Conservation (phyloP, 129 eudicot species). For the Heracleum sosnowskyi region DNA sequence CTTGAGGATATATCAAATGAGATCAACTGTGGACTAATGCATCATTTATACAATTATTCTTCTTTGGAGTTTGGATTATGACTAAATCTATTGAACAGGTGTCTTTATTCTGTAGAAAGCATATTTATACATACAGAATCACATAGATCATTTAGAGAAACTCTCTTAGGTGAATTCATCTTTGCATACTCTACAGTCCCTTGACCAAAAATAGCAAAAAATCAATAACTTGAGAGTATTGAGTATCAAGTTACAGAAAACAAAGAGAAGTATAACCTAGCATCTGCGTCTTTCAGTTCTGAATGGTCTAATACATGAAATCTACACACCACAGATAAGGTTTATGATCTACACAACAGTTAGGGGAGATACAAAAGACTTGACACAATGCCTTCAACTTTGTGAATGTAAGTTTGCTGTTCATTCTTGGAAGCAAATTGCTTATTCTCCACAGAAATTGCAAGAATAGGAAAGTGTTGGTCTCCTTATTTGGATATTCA, state of each 20-base stretch:
- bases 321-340: neutral
- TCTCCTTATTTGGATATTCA: slow-evolving; percentile 2
- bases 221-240: neutral
- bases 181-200: too few relatives aligned
- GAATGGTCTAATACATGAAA: neutral
- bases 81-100: neutral
- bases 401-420: neutral
- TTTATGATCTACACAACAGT: neutral
- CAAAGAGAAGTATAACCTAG: neutral
- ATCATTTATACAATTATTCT: neutral
- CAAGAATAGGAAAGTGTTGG: neutral
- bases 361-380: neutral
- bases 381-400: neutral
- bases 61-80: neutral
- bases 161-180: neutral
- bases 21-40: neutral
- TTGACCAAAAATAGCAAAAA: neutral
- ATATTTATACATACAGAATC: too few relatives aligned
- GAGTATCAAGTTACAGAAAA: neutral
- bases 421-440: neutral
- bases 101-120: neutral
- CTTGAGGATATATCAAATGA: neutral
- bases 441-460: neutral
- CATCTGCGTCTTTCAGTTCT: neutral
- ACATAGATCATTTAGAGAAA: neutral